Base-by-base conservation (phyloP, 179 eudicot genomes). In the Gypsophila paniculata region DNA sequence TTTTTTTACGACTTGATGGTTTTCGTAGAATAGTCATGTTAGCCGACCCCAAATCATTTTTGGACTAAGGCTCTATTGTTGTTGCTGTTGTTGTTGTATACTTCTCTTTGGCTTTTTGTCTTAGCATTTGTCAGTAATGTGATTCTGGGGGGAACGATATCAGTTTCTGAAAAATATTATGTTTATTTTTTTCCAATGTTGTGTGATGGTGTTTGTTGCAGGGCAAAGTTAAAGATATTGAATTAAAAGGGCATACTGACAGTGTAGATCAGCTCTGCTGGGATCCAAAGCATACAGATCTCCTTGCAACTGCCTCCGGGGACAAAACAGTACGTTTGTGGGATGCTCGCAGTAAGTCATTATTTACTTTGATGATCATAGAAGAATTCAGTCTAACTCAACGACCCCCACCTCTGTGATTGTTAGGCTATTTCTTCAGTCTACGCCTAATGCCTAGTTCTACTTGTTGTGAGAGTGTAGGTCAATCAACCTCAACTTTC, bases 221-320 rank as follows among this genome's bases (percentile, higher is more conserved):
- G 96, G 86, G 96, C 8, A 93, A 93, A 87, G 97, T 79, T 58
- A 93, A 93, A 83, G 98, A 91, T 75, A 76, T 91, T 71, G 98
- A 93, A 69, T 76, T 93, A 63, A 91, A 91, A 82, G 98, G 98
- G 69, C 98, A 93, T 55, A 91, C 89, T 57, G 98, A 93, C 75
- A 93, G 98, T 79, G 98, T 93, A 70, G 98, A 93, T 80, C 97
- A 93, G 85, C 88, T 93, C 52, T 93, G 98, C 74, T 93, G 98
- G 98, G 98, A 93, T 72, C 98, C 98, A 23, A 93, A 93, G 73
- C 97, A 93, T 76, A 80, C 89, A 65, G 98, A 93, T 48, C 76
- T 93, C 72, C 82, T 93, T 77, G 97, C 98, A 64, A 93, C 98
- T 73, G 98, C 98, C 51, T 93, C 97, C 0, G 98, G 98, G 55